phyloP scores from a whole-genome alignment of 2,329 filamentous ascomycete species.

The Hypoxylon sp. region DNA sequence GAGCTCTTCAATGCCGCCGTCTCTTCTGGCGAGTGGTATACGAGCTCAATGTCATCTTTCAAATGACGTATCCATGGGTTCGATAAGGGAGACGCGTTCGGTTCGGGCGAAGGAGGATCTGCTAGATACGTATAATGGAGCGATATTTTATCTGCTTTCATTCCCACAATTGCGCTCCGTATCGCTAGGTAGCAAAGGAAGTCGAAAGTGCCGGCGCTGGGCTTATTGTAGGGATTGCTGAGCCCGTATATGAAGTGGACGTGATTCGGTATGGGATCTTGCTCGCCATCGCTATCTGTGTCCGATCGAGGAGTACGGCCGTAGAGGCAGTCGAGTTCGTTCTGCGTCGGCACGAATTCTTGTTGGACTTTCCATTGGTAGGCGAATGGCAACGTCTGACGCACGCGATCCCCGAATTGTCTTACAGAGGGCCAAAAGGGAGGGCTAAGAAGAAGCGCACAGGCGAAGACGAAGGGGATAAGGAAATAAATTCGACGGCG shows the following conservation, averaged over 20 bases:
- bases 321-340: conserved; percentile 56
- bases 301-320: conserved; percentile 45
- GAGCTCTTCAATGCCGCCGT: conserved; percentile 50
- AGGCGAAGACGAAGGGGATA: conserved; percentile 44
- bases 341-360: conserved; percentile 52
- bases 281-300: conserved; percentile 21
- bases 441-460: conserved; percentile 44
- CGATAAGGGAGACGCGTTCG: conserved; percentile 53
- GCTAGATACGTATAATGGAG: conserved; percentile 59
- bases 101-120: conserved; percentile 53
- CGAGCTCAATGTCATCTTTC: conserved; percentile 55
- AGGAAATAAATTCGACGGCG: conserved; percentile 39
- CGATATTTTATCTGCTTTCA: conserved; percentile 56
- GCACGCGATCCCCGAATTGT: conserved; percentile 52
- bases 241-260: conserved; percentile 59
- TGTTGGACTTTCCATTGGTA: conserved; percentile 55
- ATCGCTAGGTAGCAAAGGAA: conserved; percentile 59
- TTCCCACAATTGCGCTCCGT: conserved; percentile 56
- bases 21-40: conserved; percentile 55
- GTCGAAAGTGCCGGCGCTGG: conserved; percentile 54
- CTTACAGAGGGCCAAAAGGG: conserved; percentile 48
- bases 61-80: conserved; percentile 57
- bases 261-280: conserved; percentile 56
- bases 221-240: conserved; percentile 54
- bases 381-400: conserved; percentile 56